phyloP scores from a whole-genome alignment of 805 yeast species.

The Ogataea neopini region DNA sequence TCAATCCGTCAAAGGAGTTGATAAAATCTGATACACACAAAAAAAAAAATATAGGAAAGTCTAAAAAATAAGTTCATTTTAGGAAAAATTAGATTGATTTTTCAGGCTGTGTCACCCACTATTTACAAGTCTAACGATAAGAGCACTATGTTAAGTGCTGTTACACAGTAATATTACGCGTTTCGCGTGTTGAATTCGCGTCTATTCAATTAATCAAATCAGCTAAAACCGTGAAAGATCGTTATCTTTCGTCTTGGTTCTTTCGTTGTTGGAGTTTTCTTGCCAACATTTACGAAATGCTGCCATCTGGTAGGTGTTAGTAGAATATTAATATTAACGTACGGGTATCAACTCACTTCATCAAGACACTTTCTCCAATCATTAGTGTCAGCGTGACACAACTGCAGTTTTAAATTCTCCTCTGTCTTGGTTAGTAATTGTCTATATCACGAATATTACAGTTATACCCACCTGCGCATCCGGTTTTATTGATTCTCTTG shows the following conservation, averaged over 20 bases:
- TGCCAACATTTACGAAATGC: constrained; percentile 47
- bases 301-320: constrained; percentile 36
- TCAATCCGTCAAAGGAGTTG: constrained; percentile 2
- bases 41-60: constrained; percentile 2
- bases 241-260: constrained; percentile 41
- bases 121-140: neutral
- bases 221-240: constrained; percentile 28
- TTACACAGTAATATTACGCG: too few species aligned
- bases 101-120: neutral
- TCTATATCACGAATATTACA: neutral
- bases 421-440: constrained; percentile 33
- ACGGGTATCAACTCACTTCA: constrained; percentile 55
- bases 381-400: constrained; percentile 78
- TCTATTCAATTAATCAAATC: neutral
- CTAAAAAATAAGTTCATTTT: neutral
- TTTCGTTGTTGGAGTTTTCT: constrained; percentile 37
- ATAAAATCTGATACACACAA: constrained; percentile 9
- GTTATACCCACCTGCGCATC: constrained; percentile 56
- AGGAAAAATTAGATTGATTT: neutral
- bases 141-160: too few species aligned
- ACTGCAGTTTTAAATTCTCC: constrained; percentile 67
- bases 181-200: neutral
- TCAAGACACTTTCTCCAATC: constrained; percentile 77
- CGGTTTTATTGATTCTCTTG: constrained; percentile 67
- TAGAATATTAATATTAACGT: too few species aligned